Evolutionary conservation across 2,329 filamentous ascomycete genomes (phyloP).

Genomic region (Cercospora berteroae): DNA sequence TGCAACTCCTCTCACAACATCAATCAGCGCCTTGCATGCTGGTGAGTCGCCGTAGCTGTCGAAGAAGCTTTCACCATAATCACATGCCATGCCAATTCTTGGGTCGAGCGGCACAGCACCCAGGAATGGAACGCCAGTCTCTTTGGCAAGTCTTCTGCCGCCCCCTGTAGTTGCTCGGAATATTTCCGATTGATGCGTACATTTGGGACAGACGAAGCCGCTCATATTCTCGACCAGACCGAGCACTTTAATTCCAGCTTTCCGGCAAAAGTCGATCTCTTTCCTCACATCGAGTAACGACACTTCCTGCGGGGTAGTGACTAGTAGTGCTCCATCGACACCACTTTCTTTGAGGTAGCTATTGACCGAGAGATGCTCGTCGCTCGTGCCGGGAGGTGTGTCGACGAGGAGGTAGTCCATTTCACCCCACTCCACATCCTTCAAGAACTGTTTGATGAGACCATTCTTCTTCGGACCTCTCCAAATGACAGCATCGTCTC

Average conservation of each 20-base stretch:
- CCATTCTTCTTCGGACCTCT: slow-evolving; percentile 98
- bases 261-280: slow-evolving; percentile 95
- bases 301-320: slow-evolving; percentile 95
- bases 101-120: slow-evolving; percentile 90
- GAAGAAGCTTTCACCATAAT: slow-evolving; percentile 96
- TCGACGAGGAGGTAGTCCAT: slow-evolving; percentile 92
- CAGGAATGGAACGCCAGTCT: slow-evolving; percentile 84
- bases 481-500: slow-evolving; percentile 97
- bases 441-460: slow-evolving; percentile 94
- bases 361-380: slow-evolving; percentile 94
- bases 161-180: slow-evolving; percentile 91
- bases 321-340: slow-evolving; percentile 87
- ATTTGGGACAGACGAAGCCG: slow-evolving; percentile 92
- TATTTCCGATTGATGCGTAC: slow-evolving; percentile 75
- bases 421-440: slow-evolving; percentile 97
- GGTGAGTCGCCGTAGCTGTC: slow-evolving; percentile 92
- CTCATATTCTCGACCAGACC: slow-evolving; percentile 98
- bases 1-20: slow-evolving; percentile 70
- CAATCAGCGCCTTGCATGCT: slow-evolving; percentile 76
- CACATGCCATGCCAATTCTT: slow-evolving; percentile 91
- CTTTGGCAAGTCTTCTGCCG: slow-evolving; percentile 72
- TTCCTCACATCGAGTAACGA: slow-evolving; percentile 88
- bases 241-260: slow-evolving; percentile 83
- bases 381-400: slow-evolving; percentile 90
- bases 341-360: slow-evolving; percentile 85